Evolutionary conservation across 805 yeast genomes (phyloP), one percentile per base, ranked within the genome.

Genomic region (Brettanomyces nanus): DNA sequence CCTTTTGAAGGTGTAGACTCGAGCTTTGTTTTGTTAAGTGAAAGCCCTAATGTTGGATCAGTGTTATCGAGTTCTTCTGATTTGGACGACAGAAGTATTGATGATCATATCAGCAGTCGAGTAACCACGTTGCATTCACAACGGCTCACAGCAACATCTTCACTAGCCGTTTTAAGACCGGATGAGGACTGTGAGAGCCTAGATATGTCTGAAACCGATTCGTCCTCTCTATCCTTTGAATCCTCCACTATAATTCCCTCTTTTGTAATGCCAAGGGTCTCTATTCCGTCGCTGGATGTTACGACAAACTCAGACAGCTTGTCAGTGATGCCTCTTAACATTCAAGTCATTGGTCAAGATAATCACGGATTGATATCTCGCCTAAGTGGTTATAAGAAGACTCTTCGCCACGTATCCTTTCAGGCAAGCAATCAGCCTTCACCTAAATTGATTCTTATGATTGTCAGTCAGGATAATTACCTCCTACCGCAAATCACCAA

Each of bases 261-360:
- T 1, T 62, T 62, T 44, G 57, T 61, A 14, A 62, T 62, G 66
- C 66, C 66, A 1, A 47, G 56, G 27, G 61, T 62, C 10, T 55
- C 63, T 4, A 40, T 59, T 22, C 45, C 51, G 7, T 39, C 47
- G 26, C 21, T 48, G 28, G 38, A 43, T 6, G 38, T 28, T 11
- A 22, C 34, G 10, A 38, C 15, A 28, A 25, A 14, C 9, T 35
- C 6, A 34, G 27, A 26, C 18, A 31, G 14, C 23, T 25, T 21
- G n/a, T 13, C 6, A 14, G 19, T 19, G 20, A 21, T 15, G 20
- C 21, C 31, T 2, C 37, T 54, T 18, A 47, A 47, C 15, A 46
- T 62, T 5, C 54, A 55, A 37, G 47, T 61, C 19, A 39, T 56
- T 9, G 65, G 64, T 19, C 31, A 36, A 27, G 37, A 45, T 15